These are phyloP conservation scores for Herpetospermum pedunculosum DNA, from an alignment of 306 rosid species.

Conservation along the genomic window DNA sequence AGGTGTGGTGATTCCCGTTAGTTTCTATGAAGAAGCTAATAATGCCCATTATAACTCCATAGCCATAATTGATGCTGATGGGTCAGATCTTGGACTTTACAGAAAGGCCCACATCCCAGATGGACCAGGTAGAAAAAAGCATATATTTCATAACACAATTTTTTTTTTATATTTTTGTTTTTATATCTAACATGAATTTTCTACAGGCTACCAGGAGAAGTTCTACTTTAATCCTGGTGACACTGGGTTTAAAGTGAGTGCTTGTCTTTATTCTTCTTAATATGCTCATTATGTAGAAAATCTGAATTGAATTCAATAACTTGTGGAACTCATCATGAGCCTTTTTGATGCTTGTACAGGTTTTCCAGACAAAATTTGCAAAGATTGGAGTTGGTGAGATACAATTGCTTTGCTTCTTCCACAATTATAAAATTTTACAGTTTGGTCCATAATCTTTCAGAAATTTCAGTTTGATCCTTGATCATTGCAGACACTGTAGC, in stretches of 20 bases:
- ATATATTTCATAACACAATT: not conserved
- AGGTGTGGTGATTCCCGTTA: conserved; percentile 77
- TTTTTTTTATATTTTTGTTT: not conserved
- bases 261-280: conserved; percentile 1
- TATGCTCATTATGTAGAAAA: not conserved
- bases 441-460: not conserved
- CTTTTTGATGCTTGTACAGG: conserved; percentile 40
- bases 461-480: not conserved
- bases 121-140: conserved; percentile 58
- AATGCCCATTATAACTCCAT: conserved; percentile 90
- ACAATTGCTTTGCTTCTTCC: conserved; percentile 1
- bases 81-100: conserved; percentile 87
- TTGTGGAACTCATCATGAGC: conserved; percentile 12
- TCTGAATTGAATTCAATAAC: conserved; percentile 4
- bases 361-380: conserved; percentile 77
- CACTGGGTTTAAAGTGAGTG: conserved; percentile 87
- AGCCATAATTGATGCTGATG: conserved; percentile 87
- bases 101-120: conserved; percentile 97
- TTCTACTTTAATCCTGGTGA: conserved; percentile 96
- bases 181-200: not conserved
- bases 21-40: conserved; percentile 96
- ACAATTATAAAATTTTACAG: not conserved
- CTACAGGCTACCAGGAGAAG: conserved; percentile 88
- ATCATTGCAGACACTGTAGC: not conserved
- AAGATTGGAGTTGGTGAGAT: conserved; percentile 86